Evolutionary conservation across 2,329 filamentous ascomycete species (phyloP), one percentile per base, ranked within the genome.

Genomic region (Xylaria arbuscula): DNA sequence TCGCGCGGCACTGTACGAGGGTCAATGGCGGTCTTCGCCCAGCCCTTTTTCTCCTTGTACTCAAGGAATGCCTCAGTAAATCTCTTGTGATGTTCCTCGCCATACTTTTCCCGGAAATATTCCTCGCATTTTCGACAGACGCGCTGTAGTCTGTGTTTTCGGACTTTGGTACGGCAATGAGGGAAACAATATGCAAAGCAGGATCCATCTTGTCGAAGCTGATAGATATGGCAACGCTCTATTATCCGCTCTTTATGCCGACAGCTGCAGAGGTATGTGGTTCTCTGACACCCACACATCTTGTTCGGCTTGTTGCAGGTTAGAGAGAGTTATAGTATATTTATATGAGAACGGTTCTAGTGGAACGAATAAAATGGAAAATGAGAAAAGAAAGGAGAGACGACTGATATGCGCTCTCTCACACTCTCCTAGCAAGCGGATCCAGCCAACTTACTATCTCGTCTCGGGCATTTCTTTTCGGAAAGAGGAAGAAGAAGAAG

Each of bases 1-100:
- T 67, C 60, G 7, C 48, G 53, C 6, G 73, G 67, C 0, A 78
- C 50, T 11, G 62, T 62, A 1, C 53, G 42, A 6, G 74, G 76
- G 17, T 74, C 70, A n/a, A 76, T 58, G 19, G 60, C 45, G 50
- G 59, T 58, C 32, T 54, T 70, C 0, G 13, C 40, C 56, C 72
- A 62, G 11, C 75, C 73, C 8, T 55, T 71, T 2, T 47, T 19
- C 17, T 69, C 61, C 64, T 78, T 77, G 40, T 74, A 77, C 32
- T 66, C 63, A 19, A 78, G 62, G 63, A 76, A 78, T 13, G 53
- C 64, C 24, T 70, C 42, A 51, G 71, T 69, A 45, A 75, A 68
- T 24, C 50, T 4, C 13, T 68, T 50, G 47, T 67, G 70, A 6
- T 58, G 51, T 10, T 22, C 3, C 8, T 54, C 34, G n/a, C 73